Conservation (phyloP, 1,139 yeast species). For the Geotrichum citri-aurantii region DNA sequence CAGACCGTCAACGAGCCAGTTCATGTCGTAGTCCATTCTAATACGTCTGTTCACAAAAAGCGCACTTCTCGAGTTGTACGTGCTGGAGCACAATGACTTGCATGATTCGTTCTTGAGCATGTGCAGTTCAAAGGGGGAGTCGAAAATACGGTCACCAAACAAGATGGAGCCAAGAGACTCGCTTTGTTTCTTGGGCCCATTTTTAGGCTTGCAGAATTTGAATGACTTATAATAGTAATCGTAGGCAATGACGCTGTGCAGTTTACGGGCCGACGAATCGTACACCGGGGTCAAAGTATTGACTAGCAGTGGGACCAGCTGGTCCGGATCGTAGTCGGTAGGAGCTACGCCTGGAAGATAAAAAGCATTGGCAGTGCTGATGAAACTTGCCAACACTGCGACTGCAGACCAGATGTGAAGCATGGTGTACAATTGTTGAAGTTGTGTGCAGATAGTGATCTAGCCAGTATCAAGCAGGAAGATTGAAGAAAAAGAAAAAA, state of each 20-base stretch:
- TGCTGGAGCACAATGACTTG: conserved; percentile 52
- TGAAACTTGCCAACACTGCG: conserved; percentile 4
- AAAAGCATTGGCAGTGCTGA: conserved; percentile 46
- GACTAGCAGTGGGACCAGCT: conserved; percentile 69
- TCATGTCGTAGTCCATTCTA: conserved; percentile 75
- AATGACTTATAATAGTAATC: conserved; percentile 83
- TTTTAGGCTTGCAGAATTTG: conserved; percentile 74
- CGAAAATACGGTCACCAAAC: conserved; percentile 92
- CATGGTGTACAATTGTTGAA: conserved; percentile 85
- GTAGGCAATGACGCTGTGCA: conserved; percentile 29
- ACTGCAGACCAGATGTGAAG: conserved; percentile 35
- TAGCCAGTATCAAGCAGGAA: neutral
- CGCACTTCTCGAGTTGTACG: conserved; percentile 60
- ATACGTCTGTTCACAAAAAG: conserved; percentile 72
- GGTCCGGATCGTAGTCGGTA: conserved; percentile 70
- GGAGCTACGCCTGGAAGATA: conserved; percentile 96
- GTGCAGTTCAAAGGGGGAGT: conserved; percentile 76
- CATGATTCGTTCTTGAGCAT: conserved; percentile 74
- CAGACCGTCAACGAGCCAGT: conserved; percentile 92
- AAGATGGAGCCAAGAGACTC: conserved; percentile 89
- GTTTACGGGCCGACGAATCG: conserved; percentile 27
- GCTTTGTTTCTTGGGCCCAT: conserved; percentile 60
- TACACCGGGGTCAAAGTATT: conserved; percentile 84
- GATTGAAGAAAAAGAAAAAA: neutral
- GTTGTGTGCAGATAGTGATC: neutral